Evolutionary conservation across 768 basidiomycete species (phyloP).

Genomic region (Dioszegia crocea): DNA sequence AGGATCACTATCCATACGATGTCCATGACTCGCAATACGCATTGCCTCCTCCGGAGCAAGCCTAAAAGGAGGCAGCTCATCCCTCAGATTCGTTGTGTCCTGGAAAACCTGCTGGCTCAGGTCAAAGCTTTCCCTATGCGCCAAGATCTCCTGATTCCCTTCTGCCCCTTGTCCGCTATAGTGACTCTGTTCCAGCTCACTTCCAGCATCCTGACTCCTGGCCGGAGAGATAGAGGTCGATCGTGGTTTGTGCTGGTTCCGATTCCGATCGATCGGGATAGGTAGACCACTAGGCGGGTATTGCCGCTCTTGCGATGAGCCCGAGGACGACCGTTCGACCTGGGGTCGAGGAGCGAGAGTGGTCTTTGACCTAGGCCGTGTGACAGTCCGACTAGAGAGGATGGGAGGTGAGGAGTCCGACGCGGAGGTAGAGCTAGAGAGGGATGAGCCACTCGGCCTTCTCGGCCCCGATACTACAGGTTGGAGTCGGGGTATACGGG

Average conservation of each 20-base stretch:
- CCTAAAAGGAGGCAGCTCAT: constrained; percentile 40
- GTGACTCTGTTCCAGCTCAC: not conserved
- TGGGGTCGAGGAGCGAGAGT: not conserved
- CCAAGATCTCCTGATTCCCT: not conserved
- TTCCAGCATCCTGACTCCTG: not conserved
- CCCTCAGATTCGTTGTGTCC: constrained; percentile 33
- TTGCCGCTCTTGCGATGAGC: not conserved
- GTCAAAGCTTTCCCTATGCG: constrained; percentile 8
- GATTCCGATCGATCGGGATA: not conserved
- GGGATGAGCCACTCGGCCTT: constrained; percentile 3
- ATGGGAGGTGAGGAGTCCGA: not conserved
- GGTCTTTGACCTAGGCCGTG: constrained; percentile 3
- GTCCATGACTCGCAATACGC: constrained; percentile 32
- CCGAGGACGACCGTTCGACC: not conserved
- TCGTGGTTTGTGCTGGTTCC: not conserved
- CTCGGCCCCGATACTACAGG: not conserved
- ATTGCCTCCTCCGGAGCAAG: constrained; percentile 33
- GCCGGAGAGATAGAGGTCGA: not conserved
- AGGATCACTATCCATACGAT: constrained; percentile 11
- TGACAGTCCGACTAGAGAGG: not conserved
- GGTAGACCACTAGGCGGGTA: not conserved
- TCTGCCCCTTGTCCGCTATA: too few species aligned
- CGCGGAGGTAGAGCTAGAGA: not conserved
- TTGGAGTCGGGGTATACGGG: not conserved
- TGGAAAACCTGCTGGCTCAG: not conserved